These are phyloP conservation scores for Pichia exigua DNA, from an alignment of 805 yeast genomes.

Conservation along the genomic window DNA sequence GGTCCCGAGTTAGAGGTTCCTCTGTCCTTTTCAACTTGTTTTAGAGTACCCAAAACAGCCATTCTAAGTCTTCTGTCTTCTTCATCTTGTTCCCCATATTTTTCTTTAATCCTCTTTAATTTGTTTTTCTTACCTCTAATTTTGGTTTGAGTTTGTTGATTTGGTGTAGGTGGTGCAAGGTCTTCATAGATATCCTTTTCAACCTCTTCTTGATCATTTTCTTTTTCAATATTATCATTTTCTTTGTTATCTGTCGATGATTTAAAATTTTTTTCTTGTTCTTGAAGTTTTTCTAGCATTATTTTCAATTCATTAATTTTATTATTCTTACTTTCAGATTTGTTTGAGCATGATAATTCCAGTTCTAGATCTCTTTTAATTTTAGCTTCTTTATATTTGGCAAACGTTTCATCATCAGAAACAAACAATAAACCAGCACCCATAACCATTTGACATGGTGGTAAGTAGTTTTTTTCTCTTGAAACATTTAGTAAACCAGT, in stretches of 20 bases:
- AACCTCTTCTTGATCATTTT: constrained; percentile 7
- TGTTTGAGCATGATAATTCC: constrained; percentile 24
- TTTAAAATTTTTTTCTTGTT: constrained; percentile 7
- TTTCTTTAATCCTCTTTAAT: constrained; percentile 69
- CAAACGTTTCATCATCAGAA: constrained; percentile 46
- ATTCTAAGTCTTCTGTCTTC: constrained; percentile 70
- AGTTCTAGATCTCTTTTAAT: constrained; percentile 22
- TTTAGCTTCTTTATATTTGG: constrained; percentile 25
- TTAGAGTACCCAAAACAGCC: constrained; percentile 79
- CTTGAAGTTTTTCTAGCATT: constrained; percentile 25
- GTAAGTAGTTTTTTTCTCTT: constrained; percentile 50
- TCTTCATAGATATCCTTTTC: not conserved
- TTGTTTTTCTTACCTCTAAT: constrained; percentile 84
- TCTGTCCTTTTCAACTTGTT: constrained; percentile 35
- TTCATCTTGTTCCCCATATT: constrained; percentile 88
- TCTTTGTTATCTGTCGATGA: not conserved
- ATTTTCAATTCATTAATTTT: constrained; percentile 25
- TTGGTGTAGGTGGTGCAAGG: constrained; percentile 13
- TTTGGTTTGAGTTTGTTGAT: constrained; percentile 28
- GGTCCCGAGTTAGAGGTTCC: constrained; percentile 9
- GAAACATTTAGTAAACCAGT: constrained; percentile 54
- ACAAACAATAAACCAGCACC: constrained; percentile 82
- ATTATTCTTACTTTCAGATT: constrained; percentile 17
- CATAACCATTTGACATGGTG: constrained; percentile 80
- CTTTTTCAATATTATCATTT: constrained; percentile 10